Evolutionary conservation across 2,329 filamentous ascomycete species (phyloP), one percentile per base, ranked within the genome.

Genomic region (Calycina herbarum): DNA sequence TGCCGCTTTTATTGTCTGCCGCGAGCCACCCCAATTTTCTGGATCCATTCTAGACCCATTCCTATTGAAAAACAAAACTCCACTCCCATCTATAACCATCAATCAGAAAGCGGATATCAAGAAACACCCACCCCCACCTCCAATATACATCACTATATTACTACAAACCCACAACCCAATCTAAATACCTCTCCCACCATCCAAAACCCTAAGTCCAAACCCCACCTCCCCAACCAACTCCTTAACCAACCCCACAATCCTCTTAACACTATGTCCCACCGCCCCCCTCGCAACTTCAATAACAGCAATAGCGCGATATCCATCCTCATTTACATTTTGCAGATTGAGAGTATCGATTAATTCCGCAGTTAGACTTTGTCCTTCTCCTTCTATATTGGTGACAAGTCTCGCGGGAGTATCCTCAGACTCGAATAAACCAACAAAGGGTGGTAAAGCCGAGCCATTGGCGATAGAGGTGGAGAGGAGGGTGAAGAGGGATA

Each of bases 261-360:
- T 62, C 58, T 35, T 24, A 24, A 64, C 54, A 33, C 51, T 42
- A 58, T 63, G 31, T 15, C 27, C 40, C 5, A 63, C 59, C 59
- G 66, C 70, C 60, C 67, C 63, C 59, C 69, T 67, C n/a, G 67
- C 67, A 40, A 93, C 86, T 74, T 92, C 89, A 68, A 92, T 80
- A 8, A 91, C 88, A 0, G 89, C 89, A 76, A 92, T 92, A 62
- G 89, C 88, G 2, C 89, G 85, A 76, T 91, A 92, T 0, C 89
- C 89, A 0, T 88, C 87, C 73, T 91, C 87, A 1, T 86, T 83
- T 69, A 91, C 83, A 74, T 92, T 88, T 64, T 81, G 75, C 3
- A 90, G 77, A 68, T 83, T 85, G 17, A 91, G 75, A 10, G 91
- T 84, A 61, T 42, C 27, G 7, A n/a, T 51, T 15, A 27, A n/a